phyloP scores from a whole-genome alignment of 1,284 basidiomycete species.

The Ustilago loliicola region DNA sequence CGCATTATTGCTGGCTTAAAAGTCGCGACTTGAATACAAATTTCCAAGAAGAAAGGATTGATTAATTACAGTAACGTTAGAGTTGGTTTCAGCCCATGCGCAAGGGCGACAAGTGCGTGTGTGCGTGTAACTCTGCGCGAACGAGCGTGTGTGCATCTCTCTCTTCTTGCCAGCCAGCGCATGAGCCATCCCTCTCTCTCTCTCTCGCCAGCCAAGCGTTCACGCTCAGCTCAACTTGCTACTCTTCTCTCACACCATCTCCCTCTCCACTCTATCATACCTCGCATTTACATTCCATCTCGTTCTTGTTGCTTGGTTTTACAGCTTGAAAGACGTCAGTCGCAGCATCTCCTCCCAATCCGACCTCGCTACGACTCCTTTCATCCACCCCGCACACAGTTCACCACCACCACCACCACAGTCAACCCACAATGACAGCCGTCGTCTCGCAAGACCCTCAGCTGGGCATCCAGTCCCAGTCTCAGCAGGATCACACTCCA shows the following conservation, averaged over 20 bases:
- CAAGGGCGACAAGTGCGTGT: slow-evolving; percentile 2
- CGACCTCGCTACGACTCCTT: background rate
- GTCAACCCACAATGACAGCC: slow-evolving; percentile 34
- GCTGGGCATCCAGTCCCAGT: background rate
- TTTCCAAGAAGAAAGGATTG: background rate
- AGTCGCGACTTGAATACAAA: background rate
- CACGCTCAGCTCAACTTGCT: background rate
- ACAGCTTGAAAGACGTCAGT: slow-evolving; percentile 4
- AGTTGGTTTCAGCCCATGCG: too few species aligned
- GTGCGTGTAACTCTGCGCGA: slow-evolving; percentile 13
- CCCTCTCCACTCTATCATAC: background rate
- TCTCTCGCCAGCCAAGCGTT: background rate
- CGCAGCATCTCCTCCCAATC: background rate
- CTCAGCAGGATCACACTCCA: slow-evolving; percentile 54
- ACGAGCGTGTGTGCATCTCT: slow-evolving; percentile 9
- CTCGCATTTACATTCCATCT: background rate
- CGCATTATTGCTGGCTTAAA: background rate
- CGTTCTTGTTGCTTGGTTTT: background rate
- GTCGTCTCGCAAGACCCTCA: slow-evolving; percentile 22
- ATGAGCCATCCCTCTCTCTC: slow-evolving; percentile 28
- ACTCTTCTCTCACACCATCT: slow-evolving; percentile 9
- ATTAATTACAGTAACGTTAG: background rate
- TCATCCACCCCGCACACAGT: background rate
- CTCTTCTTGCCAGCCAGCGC: slow-evolving; percentile 5
- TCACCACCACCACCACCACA: background rate